Evolutionary conservation across 441 rosid species (phyloP), one percentile per base, ranked within the genome.

Genomic region (Monsonia emarginata): DNA sequence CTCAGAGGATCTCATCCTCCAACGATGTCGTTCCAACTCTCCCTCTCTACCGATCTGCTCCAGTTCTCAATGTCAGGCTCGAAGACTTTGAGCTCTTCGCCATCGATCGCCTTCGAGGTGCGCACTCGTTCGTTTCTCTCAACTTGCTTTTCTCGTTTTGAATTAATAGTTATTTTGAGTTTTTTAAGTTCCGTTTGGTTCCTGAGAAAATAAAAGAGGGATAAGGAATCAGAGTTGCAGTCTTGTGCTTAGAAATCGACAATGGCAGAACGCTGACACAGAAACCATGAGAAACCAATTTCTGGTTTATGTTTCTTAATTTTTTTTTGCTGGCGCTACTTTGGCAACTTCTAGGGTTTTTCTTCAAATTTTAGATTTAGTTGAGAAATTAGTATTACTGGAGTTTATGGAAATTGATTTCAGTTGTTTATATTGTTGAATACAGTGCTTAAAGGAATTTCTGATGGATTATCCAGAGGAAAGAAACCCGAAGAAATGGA

Each of bases 71-170:
- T 70, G 96, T 95, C 76, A 83, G 97, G 56, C 89, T 91, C 58
- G 97, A 91, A 69, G 97, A 95, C 62, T 95, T 89, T 84, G 97
- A 89, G 83, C 89, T 87, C 78, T 91, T 83, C 78, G 91, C 99
- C 76, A 77, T 88, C 56, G 96, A 91, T 83, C 96, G 97, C 54
- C 85, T 95, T 69, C 86, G 90, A 80, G 98, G 60, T 54, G 18
- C n/a, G n/a, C n/a, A n/a, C 42, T 64, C 24, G 3, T 19, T 22
- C 10, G 44, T 0, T 40, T 21, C 64, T 66, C 24, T 21, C 57
- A 0, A 7, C 30, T n/a, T 11, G 40, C 5, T 10, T 65, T 16
- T 4, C 1, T 64, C 8, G 2, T 3, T 14, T 61, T 9, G n/a
- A 24, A 16, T 54, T 24, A 24, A 22, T 10, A n/a, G n/a, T n/a